A percentile compares a stretch with the other conserved stretches of the same genome.
Evolutionary conservation across 2,329 filamentous ascomycete genomes (phyloP).

Genomic region (Alternaria alternata): DNA sequence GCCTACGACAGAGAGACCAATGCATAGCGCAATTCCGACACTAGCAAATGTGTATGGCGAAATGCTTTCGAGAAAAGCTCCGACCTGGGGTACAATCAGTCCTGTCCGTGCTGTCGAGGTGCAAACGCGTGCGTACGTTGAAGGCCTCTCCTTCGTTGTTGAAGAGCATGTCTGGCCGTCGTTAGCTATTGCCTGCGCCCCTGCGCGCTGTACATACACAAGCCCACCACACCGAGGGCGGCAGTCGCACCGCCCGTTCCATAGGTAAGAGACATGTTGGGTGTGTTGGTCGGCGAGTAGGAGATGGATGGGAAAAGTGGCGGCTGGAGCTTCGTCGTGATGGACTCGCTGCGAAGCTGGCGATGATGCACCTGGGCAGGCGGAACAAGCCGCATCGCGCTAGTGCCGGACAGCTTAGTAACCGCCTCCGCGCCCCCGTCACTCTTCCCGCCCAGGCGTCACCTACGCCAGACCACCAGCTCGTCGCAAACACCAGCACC

Average conservation of each 20-base stretch:
- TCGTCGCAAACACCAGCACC: conserved; percentile 22
- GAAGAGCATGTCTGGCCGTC: conserved; percentile 88
- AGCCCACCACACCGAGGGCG: conserved; percentile 75
- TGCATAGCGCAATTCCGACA: conserved; percentile 90
- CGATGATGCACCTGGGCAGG: conserved; percentile 30
- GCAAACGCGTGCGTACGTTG: conserved; percentile 72
- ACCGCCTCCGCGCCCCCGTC: conserved; percentile 8
- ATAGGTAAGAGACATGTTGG: conserved; percentile 76
- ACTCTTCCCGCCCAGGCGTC: conserved; percentile 6
- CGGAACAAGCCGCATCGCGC: conserved; percentile 36
- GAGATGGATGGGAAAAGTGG: conserved; percentile 38
- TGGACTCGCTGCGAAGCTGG: conserved; percentile 34
- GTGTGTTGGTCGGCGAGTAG: conserved; percentile 19
- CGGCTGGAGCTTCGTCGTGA: conserved; percentile 38
- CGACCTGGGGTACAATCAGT: conserved; percentile 66
- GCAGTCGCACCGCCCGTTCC: conserved; percentile 72
- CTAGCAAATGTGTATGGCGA: conserved; percentile 95
- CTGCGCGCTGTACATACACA: conserved; percentile 68
- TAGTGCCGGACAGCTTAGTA: conserved; percentile 23
- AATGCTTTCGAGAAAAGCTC: conserved; percentile 90
- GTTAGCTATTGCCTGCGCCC: conserved; percentile 43
- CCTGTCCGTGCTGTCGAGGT: background rate
- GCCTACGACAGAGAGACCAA: conserved; percentile 93
- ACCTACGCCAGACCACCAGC: conserved; percentile 21
- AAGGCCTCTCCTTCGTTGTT: conserved; percentile 95